Evolutionary conservation across 2,329 filamentous ascomycete genomes (phyloP).

Genomic region (Pseudogymnoascus sp.): DNA sequence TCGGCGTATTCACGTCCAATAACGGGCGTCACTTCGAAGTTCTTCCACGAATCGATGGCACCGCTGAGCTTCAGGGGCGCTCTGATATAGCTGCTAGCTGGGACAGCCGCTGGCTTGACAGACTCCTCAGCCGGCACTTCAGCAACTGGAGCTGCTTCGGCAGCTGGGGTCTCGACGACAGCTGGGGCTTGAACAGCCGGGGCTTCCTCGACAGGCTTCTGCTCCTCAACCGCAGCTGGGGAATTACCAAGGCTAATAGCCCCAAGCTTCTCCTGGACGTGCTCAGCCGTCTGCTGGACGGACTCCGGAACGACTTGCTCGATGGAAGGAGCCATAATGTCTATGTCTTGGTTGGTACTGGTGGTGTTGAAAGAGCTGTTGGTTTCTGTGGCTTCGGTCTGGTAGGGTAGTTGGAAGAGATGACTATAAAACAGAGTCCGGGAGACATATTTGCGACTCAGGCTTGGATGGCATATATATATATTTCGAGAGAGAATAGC

Average conservation of each 20-base stretch:
- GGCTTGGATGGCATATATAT: slow-evolving; percentile 1
- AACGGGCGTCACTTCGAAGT: slow-evolving; percentile 35
- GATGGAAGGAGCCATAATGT: slow-evolving; percentile 3
- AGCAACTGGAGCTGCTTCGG: neutral
- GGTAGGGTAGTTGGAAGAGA: slow-evolving; percentile 3
- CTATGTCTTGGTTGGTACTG: slow-evolving; percentile 1
- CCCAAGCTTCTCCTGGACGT: slow-evolving; percentile 21
- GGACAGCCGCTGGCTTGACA: neutral
- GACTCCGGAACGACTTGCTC: slow-evolving; percentile 17
- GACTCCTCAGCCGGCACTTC: neutral
- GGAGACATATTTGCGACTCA: slow-evolving; percentile 2
- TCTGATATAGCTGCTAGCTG: slow-evolving; percentile 13
- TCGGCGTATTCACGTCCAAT: slow-evolving; percentile 38
- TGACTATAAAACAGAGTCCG: slow-evolving; percentile 6
- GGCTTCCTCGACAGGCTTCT: slow-evolving; percentile 9
- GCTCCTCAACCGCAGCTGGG: slow-evolving; percentile 8
- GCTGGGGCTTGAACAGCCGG: slow-evolving; percentile 18
- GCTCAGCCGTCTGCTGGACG: slow-evolving; percentile 17
- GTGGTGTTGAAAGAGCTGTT: neutral
- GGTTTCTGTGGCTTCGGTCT: slow-evolving; percentile 2
- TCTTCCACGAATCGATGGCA: slow-evolving; percentile 22
- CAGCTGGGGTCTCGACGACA: neutral
- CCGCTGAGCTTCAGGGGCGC: slow-evolving; percentile 24
- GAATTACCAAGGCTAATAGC: slow-evolving; percentile 12
- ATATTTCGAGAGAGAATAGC: neutral